phyloP scores from a whole-genome alignment of 305 asterid species.

The Fraxinus dipetala region DNA sequence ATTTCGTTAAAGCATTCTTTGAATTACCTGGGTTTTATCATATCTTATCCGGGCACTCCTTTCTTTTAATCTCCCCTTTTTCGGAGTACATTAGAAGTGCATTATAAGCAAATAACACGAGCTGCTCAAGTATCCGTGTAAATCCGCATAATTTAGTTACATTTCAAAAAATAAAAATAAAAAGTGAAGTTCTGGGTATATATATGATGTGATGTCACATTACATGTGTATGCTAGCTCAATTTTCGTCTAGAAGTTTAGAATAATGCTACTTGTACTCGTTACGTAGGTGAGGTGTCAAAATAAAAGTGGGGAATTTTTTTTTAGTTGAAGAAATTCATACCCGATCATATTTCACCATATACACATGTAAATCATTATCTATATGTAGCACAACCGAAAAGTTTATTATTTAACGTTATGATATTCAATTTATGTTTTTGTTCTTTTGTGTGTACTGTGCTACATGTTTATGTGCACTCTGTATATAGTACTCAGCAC shows the following conservation, averaged over 20 bases:
- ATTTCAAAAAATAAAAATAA: neutral
- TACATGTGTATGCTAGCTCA: constrained; percentile 15
- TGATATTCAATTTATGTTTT: neutral
- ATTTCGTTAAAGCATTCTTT: neutral
- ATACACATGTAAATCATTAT: too few species aligned
- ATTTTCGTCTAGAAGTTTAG: neutral
- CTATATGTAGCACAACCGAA: neutral
- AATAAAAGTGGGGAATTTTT: neutral
- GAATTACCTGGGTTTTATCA: neutral
- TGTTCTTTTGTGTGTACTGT: neutral
- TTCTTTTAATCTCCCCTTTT: neutral
- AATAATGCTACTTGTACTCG: neutral
- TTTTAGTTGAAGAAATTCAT: too few species aligned
- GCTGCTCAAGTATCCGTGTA: neutral
- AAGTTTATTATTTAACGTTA: neutral
- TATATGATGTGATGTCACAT: neutral
- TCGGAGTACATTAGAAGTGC: constrained; percentile 14
- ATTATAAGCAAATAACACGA: neutral
- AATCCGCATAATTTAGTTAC: constrained; percentile 6
- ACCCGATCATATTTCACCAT: neutral
- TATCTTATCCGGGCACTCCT: constrained; percentile 17
- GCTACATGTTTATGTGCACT: neutral
- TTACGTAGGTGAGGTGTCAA: neutral
- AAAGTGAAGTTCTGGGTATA: neutral
- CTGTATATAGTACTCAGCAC: neutral